phyloP scores from a whole-genome alignment of 306 rosid species.

The Vigna nakashimae region DNA sequence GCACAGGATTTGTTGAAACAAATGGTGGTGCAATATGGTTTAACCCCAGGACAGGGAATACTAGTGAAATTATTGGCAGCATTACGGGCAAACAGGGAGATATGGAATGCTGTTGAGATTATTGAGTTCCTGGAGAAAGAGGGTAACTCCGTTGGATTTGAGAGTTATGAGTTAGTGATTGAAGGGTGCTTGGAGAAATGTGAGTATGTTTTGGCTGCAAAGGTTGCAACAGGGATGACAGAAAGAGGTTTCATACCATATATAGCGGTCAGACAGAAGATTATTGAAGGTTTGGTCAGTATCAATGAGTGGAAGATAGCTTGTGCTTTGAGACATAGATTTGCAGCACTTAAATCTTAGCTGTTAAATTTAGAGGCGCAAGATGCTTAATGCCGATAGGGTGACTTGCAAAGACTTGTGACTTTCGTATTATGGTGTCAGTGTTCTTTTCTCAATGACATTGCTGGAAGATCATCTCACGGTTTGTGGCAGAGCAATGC shows the following conservation, averaged over 20 bases:
- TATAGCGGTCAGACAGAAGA: constrained; percentile 74
- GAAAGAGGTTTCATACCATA: constrained; percentile 61
- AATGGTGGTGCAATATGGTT: constrained; percentile 65
- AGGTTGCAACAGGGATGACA: constrained; percentile 74
- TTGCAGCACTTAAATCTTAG: constrained; percentile 62
- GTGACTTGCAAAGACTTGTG: too few species aligned
- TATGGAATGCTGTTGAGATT: constrained; percentile 70
- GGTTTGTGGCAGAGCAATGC: too few species aligned
- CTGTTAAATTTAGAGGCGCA: not conserved
- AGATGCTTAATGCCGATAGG: too few species aligned
- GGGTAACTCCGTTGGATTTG: constrained; percentile 65
- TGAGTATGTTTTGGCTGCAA: constrained; percentile 81
- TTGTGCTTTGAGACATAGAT: constrained; percentile 75
- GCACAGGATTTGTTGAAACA: constrained; percentile 62
- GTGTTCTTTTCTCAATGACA: too few species aligned
- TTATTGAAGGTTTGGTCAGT: constrained; percentile 76
- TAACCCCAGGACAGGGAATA: constrained; percentile 72
- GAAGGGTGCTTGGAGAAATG: constrained; percentile 78
- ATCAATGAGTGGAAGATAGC: constrained; percentile 78
- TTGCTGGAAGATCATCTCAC: too few species aligned
- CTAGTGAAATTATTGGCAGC: constrained; percentile 59
- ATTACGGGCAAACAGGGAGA: constrained; percentile 72
- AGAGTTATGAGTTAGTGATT: constrained; percentile 76
- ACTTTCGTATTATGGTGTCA: too few species aligned
- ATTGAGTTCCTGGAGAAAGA: constrained; percentile 68